Percentiles rank a stretch among this genome's conserved stretches.
Conservation (phyloP, 1,284 basidiomycete genomes). For the Heimioporus retisporus region DNA sequence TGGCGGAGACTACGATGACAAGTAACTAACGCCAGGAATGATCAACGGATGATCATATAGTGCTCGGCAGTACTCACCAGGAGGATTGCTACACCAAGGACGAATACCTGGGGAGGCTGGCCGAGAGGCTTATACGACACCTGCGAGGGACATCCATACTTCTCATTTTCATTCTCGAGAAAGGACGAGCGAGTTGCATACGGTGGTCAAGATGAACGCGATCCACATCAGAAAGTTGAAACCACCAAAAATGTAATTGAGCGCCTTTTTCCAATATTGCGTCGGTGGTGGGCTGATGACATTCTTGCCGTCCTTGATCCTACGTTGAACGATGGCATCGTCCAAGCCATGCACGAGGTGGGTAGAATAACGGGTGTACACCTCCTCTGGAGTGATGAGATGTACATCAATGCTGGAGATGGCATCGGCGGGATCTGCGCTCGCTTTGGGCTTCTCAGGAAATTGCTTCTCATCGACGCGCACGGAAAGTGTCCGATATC, state of each 20-base stretch:
- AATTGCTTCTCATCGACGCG: slow-evolving; percentile 45
- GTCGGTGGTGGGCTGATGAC: background rate
- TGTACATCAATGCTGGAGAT: slow-evolving; percentile 46
- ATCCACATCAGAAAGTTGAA: background rate
- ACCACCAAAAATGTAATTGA: background rate
- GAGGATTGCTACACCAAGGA: background rate
- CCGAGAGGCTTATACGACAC: background rate
- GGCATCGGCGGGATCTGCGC: slow-evolving; percentile 47
- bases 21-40: background rate
- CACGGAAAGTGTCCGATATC: slow-evolving; percentile 54
- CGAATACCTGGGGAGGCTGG: background rate
- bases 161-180: background rate
- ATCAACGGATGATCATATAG: background rate
- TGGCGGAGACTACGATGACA: background rate
- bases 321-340: background rate
- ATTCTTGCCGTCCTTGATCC: background rate
- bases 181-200: background rate
- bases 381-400: background rate
- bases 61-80: background rate
- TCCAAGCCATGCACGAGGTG: background rate
- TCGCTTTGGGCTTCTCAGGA: slow-evolving; percentile 20
- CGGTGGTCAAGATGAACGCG: background rate
- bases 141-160: background rate
- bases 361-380: background rate
- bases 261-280: background rate